Evolutionary conservation across 2,329 filamentous ascomycete species (phyloP).

Genomic region (Fusarium heterosporum): DNA sequence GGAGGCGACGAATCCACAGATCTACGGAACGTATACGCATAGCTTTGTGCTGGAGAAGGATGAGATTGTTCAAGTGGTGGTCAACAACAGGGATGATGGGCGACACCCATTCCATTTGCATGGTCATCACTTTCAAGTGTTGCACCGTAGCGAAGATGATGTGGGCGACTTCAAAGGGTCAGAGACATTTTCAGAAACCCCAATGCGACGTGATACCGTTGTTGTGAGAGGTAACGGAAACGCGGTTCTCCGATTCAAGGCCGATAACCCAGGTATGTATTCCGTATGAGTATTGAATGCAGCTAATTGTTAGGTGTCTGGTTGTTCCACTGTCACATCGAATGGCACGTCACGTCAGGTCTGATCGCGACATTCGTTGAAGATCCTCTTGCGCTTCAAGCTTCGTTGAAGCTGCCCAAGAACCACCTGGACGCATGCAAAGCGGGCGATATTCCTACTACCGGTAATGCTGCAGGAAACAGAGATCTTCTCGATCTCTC

Average conservation of each 20-base stretch:
- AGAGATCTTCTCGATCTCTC: slow-evolving; percentile 72
- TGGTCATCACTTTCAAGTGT: slow-evolving; percentile 78
- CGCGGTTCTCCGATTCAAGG: slow-evolving; percentile 74
- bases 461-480: slow-evolving; percentile 82
- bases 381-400: slow-evolving; percentile 71
- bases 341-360: slow-evolving; percentile 79
- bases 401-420: slow-evolving; percentile 68
- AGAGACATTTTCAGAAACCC: slow-evolving; percentile 62
- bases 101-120: slow-evolving; percentile 84
- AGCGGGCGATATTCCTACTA: slow-evolving; percentile 60
- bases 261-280: slow-evolving; percentile 71
- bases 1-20: slow-evolving; percentile 64
- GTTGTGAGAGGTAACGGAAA: slow-evolving; percentile 74
- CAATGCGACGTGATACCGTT: slow-evolving; percentile 76
- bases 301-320: slow-evolving; percentile 61
- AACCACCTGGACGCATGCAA: slow-evolving; percentile 69
- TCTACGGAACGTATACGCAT: slow-evolving; percentile 76
- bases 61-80: slow-evolving; percentile 76
- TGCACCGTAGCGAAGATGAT: slow-evolving; percentile 70
- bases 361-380: slow-evolving; percentile 74
- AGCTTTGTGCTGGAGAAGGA: slow-evolving; percentile 75
- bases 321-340: slow-evolving; percentile 85
- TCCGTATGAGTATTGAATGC: rapidly evolving
- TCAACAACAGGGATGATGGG: slow-evolving; percentile 80
- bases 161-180: slow-evolving; percentile 65